A percentile compares a stretch with the other conserved stretches of the same genome.
phyloP scores from a whole-genome alignment of 495 filamentous ascomycete genomes.

The Xylaria flabelliformis region DNA sequence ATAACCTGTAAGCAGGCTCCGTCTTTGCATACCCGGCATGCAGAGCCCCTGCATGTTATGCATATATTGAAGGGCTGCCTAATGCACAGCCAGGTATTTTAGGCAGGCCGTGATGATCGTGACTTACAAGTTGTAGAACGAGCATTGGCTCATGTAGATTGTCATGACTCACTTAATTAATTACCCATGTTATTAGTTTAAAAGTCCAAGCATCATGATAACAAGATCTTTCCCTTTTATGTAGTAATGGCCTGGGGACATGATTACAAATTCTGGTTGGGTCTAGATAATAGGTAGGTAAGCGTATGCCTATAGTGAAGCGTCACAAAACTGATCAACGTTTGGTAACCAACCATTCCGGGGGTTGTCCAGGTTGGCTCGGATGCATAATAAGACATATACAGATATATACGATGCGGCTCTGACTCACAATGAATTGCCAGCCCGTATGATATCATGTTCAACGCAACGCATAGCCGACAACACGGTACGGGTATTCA shows the following conservation, averaged over 20 bases:
- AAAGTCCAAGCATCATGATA: background rate
- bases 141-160: background rate
- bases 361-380: background rate
- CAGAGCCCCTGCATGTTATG: background rate
- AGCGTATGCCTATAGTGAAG: conserved; percentile 20
- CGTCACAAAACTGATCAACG: background rate
- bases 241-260: background rate
- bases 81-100: background rate
- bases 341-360: background rate
- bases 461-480: conserved; percentile 7
- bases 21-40: background rate
- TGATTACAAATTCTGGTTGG: background rate
- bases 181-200: background rate
- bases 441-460: background rate
- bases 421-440: conserved; percentile 8
- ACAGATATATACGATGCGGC: background rate
- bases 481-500: background rate
- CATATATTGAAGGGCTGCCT: background rate
- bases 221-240: background rate
- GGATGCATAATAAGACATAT: background rate
- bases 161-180: background rate
- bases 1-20: background rate
- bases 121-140: background rate
- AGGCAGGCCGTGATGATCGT: background rate
- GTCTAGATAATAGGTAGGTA: background rate